Evolutionary conservation across 2,329 filamentous ascomycete genomes (phyloP), one percentile per base, ranked within the genome.

Genomic region (Botrytis pseudocinerea): DNA sequence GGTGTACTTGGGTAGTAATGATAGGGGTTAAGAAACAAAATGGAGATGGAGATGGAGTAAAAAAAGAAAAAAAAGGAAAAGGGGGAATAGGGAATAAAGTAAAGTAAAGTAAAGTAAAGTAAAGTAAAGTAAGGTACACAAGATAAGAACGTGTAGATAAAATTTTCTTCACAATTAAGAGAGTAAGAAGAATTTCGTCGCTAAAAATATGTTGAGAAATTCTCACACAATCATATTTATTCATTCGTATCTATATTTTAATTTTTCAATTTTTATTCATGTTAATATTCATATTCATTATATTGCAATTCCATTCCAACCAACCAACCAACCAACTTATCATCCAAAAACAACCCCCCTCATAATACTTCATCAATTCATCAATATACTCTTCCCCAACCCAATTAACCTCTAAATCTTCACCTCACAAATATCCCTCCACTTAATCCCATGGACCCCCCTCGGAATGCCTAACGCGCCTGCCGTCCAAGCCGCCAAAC

Each of bases 401-500:
- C 9, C 18, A 32, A 69, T 7, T 12, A 44, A 12, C 40, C 35
- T 16, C 65, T 69, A 69, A 16, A 59, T 48, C 38, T 9, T 62
- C 25, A 70, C 38, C 7, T 73, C 75, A 73, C 81, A 82, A 48
- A 81, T 48, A 18, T 78, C 78, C 63, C 73, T 77, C 82, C 80
- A 82, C 38, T 74, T 74, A 68, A 82, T 79, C 59, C 73, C 77
- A 54, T 78, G 75, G 28, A 82, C 42, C 1, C 81, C 81, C 74
- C 80, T 79, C 16, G 82, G 80, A 46, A 83, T 77, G n/a, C 79
- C 76, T 42, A 81, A 68, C 16, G 76, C 81, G 40, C 72, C 73
- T 12, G 81, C 80, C n/a, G 79, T 77, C 82, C 82, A 83, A 64
- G 76, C 81, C 38, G 82, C 79, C 64, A 83, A 65, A 25, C 73